Conservation (phyloP, 495 filamentous ascomycete species). For the Xylaria bambusicola region DNA sequence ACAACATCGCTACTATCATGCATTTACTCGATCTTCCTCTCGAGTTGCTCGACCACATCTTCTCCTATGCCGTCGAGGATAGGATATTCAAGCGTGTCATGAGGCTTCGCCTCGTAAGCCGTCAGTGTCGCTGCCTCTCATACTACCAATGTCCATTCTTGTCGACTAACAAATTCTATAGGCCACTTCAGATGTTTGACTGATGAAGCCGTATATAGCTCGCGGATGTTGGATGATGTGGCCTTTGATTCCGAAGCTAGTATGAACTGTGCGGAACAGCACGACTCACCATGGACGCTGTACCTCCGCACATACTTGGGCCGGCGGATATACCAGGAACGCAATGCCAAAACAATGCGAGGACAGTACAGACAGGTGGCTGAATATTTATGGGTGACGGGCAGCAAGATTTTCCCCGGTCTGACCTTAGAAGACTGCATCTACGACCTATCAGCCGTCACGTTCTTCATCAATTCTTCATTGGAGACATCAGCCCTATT, state of each 20-base stretch:
- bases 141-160: not conserved
- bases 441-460: slow-evolving; percentile 11
- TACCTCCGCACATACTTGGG: slow-evolving; percentile 14
- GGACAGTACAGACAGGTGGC: slow-evolving; percentile 22
- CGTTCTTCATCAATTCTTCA: slow-evolving; percentile 20
- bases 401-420: slow-evolving; percentile 16
- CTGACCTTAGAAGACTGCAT: slow-evolving; percentile 15
- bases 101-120: slow-evolving; percentile 19
- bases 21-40: slow-evolving; percentile 18
- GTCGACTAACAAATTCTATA: slow-evolving; percentile 2
- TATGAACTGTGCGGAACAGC: slow-evolving; percentile 13
- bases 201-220: slow-evolving; percentile 21
- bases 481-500: slow-evolving; percentile 13
- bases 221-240: slow-evolving; percentile 14
- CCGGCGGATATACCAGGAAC: slow-evolving; percentile 17
- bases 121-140: slow-evolving; percentile 3
- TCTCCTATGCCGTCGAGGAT: slow-evolving; percentile 19
- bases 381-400: slow-evolving; percentile 14
- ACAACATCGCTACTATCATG: not conserved
- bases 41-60: slow-evolving; percentile 21
- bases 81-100: slow-evolving; percentile 21
- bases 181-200: slow-evolving; percentile 17
- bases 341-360: slow-evolving; percentile 15
- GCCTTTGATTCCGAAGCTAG: slow-evolving; percentile 16
- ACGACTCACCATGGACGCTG: slow-evolving; percentile 17